Conservation (phyloP, 371 early-diverging fungal genomes). For the Mortierella sp. region DNA sequence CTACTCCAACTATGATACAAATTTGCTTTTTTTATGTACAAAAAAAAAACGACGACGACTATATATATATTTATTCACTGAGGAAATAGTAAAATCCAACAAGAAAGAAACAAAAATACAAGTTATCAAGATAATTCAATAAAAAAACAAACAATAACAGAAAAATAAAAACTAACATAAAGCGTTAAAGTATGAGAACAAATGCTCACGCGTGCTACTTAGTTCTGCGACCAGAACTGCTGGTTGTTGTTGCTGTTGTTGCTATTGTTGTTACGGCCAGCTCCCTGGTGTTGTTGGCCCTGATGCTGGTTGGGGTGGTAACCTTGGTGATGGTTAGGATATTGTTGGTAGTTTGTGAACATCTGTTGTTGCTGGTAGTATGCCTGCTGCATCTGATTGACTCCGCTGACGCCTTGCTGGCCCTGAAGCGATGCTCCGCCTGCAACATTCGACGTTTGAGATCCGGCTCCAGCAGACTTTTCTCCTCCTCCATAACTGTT, state of each 20-base stretch:
- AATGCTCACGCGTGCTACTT: neutral
- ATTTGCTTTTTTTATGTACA: no score
- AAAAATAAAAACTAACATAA: neutral
- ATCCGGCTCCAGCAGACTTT: slow-evolving; percentile 22
- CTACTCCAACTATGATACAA: no score
- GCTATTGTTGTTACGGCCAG: slow-evolving; percentile 29
- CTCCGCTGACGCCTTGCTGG: slow-evolving; percentile 27
- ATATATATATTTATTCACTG: no score
- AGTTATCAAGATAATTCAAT: neutral
- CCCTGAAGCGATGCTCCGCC: slow-evolving; percentile 44
- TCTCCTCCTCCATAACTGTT: slow-evolving; percentile 38
- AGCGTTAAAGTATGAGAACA: neutral
- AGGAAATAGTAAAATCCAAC: no score
- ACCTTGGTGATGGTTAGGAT: slow-evolving; percentile 47
- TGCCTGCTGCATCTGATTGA: slow-evolving; percentile 36
- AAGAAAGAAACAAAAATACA: neutral
- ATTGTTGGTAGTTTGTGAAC: slow-evolving; percentile 56
- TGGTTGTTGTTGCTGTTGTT: slow-evolving; percentile 41
- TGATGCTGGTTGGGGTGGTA: slow-evolving; percentile 49
- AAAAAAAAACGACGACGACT: no score
- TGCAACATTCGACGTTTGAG: slow-evolving; percentile 27
- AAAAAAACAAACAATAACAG: neutral
- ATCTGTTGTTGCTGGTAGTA: slow-evolving; percentile 58
- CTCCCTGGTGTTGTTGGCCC: slow-evolving; percentile 52
- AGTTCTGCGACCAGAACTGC: slow-evolving; percentile 54